A percentile compares a stretch with the other conserved stretches of the same genome.
These are phyloP conservation scores for Murraya koenigii DNA, from an alignment of 345 rosid species.

Conservation along the genomic window DNA sequence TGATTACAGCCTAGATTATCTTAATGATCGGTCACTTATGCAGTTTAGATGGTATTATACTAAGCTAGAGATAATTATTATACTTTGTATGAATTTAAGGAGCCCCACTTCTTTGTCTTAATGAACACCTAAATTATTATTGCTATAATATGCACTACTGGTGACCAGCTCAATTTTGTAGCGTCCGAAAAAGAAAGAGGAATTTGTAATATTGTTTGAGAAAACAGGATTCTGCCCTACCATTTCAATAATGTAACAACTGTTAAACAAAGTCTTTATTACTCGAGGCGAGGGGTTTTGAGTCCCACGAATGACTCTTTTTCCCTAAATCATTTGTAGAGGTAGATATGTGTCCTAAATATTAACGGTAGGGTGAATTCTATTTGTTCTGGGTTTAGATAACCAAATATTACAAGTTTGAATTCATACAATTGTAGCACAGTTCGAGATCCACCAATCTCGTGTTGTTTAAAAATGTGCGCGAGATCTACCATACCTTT, in stretches of 20 bases:
- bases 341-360: too few relatives aligned
- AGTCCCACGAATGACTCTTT: background rate
- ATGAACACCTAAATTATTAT: background rate
- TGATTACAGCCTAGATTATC: background rate
- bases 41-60: background rate
- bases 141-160: background rate
- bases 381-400: too few relatives aligned
- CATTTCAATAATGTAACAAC: background rate
- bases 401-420: too few relatives aligned
- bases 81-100: background rate
- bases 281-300: background rate
- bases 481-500: too few relatives aligned
- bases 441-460: too few relatives aligned
- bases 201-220: background rate
- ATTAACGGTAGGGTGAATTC: too few relatives aligned
- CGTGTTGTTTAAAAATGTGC: fast-evolving
- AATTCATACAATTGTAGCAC: too few relatives aligned
- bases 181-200: background rate
- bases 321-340: background rate
- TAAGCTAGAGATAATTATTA: background rate
- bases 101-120: background rate
- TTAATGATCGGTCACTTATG: background rate
- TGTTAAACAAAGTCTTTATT: background rate
- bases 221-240: background rate
- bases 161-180: background rate